Base-by-base conservation (phyloP, 208 protist species). In the Trichomonas gallinae region DNA sequence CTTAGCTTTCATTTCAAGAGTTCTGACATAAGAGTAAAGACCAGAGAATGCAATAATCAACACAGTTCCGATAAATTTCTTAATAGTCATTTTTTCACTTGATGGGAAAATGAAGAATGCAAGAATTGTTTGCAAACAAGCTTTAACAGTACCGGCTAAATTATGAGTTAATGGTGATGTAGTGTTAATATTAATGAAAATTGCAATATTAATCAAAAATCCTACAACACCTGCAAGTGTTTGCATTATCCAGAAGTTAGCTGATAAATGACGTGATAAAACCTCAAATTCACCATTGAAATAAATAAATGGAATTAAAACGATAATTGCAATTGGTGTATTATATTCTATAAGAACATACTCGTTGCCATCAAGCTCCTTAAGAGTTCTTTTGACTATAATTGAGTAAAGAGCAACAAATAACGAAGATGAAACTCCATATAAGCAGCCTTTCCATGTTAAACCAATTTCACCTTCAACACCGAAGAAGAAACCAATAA, bases 401-500 rank as follows among this genome's bases (percentile, higher is more conserved):
- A 98, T 97, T 45, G 96, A 97, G 81, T 98, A 97, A 40, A 98
- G 83, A 0, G 97, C 96, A 15, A 98, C 97, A 89, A 98, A 98
- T 31, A 97, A 51, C 46, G 96, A 97, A 15, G 97, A 97, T 17
- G 96, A 44, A 34, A 98, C 46, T 45, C 98, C 97, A 97, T 97
- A 98, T 26, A 98, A 31, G 26, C 97, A 63, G 1, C 96, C 63
- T 51, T 83, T 72, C 96, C 83, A 97, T 87, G 85, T 96, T 40
- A 97, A 97, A 26, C 97, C 96, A 26, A 97, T 96, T 83, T 98
- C 97, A 48, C 97, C 97, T 40, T 97, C 36, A 49, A 96, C 42
- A 36, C 97, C 97, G 15, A 97, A 40, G 82, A 98, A 13, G 96
- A 98, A 98, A 36, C 98, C 98, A 96, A 97, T 38, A 34, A 98